Evolutionary conservation across 257 asterid species (phyloP), one percentile per base, ranked within the genome.

Genomic region (Capsicum rhomboideum): DNA sequence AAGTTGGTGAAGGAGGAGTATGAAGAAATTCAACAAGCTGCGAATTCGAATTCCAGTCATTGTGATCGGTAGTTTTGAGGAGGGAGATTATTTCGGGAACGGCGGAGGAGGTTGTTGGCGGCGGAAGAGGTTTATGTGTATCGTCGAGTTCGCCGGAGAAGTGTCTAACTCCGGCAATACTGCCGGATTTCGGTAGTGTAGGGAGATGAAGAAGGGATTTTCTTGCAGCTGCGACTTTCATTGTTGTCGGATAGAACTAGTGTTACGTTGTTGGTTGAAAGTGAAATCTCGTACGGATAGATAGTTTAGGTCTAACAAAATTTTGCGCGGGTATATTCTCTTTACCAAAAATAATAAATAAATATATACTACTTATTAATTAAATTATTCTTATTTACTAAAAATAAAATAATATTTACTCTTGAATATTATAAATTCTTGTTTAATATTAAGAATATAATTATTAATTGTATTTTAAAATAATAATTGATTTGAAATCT

Each of bases 11-110:
- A 86, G 91, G 83, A 34, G 66, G 28, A 83, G 90, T 42, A 87
- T 89, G 78, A 80, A 96, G 92, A 83, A 93, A 92, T 46, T 88
- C 77, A 85, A 34, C 80, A 88, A 96, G 93, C 68, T 83, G 72
- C 44, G 93, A 34, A 82, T 86, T 84, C 84, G 89, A 29, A 55
- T 84, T 61, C 97, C 97, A 91, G 83, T 92, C 86, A 67, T 44
- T 88, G 37, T 96, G 91, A 67, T 88, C 92, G 80, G 90, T 84
- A 79, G 92, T 78, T 78, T 85, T 89, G 78, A 93, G 93, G 79
- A 90, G 88, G 69, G 93, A 58, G 20, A 89, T 87, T 52, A 90
- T 28, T 80, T 87, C 82, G 46, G 90, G 31, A 79, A 89, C 31
- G 75, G 74, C 2, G 75, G 85, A 14, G 67, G 74, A 1, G 46